Conservation (phyloP, 345 rosid genomes). For the Dovyalis caffra region DNA sequence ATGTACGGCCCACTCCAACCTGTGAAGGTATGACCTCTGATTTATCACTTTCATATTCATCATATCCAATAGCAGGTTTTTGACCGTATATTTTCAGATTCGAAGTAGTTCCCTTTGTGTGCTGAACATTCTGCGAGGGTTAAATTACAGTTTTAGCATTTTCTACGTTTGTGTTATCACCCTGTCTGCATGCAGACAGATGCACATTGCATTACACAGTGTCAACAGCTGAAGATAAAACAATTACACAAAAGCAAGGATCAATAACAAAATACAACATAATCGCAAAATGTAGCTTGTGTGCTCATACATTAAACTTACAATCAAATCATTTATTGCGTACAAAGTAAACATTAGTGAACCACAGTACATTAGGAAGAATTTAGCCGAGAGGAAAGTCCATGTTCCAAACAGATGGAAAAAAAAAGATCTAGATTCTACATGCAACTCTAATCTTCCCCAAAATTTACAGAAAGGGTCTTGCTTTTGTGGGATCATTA, state of each 20-base stretch:
- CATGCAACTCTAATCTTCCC: background rate
- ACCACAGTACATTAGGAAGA: background rate
- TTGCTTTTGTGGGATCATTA: background rate
- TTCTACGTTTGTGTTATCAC: constrained; percentile 18
- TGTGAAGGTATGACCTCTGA: constrained; percentile 43
- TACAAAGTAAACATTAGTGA: background rate
- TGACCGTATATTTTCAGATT: constrained; percentile 43
- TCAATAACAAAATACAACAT: background rate
- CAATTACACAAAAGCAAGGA: background rate
- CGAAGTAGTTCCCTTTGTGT: constrained; percentile 46
- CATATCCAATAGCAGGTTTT: constrained; percentile 41
- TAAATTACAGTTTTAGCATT: constrained; percentile 10
- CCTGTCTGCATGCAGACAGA: constrained; percentile 5
- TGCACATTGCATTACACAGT: background rate
- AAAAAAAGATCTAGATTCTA: background rate
- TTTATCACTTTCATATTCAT: constrained; percentile 53
- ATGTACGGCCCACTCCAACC: constrained; percentile 49
- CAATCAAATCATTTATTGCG: background rate
- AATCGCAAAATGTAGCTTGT: background rate
- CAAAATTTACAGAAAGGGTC: background rate
- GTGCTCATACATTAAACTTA: background rate
- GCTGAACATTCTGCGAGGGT: constrained; percentile 42
- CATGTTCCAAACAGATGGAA: background rate
- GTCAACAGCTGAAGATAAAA: constrained; percentile 11
- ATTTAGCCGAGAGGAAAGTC: background rate